Percentiles rank a stretch among this genome's conserved stretches.
Evolutionary conservation across 2,329 filamentous ascomycete species (phyloP).

Genomic region (Fusarium mexicanum): DNA sequence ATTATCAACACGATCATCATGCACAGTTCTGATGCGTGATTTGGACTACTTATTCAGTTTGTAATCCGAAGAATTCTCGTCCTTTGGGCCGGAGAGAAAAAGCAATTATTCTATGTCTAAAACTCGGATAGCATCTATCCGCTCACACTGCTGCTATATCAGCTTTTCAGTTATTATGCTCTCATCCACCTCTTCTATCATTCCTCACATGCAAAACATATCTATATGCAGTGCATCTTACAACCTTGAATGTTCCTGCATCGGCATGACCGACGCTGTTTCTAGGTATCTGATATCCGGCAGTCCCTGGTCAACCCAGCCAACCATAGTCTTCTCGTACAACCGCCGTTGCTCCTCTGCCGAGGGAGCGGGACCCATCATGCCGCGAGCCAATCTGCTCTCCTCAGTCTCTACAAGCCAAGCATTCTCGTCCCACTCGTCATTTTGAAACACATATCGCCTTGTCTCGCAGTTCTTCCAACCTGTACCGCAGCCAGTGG

Average conservation of each 20-base stretch:
- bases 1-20: not conserved
- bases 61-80: not conserved
- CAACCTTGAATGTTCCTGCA: slow-evolving; percentile 1
- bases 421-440: slow-evolving; percentile 21
- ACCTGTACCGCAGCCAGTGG: slow-evolving; percentile 6
- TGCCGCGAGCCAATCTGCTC: slow-evolving; percentile 14
- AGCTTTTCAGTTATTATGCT: too few species aligned
- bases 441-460: slow-evolving; percentile 22
- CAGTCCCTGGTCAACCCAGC: slow-evolving; percentile 24
- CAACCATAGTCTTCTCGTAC: slow-evolving; percentile 28
- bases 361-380: slow-evolving; percentile 8
- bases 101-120: not conserved
- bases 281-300: slow-evolving; percentile 23
- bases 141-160: not conserved
- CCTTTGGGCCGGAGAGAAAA: not conserved
- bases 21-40: not conserved
- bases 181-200: not conserved
- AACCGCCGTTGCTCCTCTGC: slow-evolving; percentile 15
- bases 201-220: not conserved
- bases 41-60: accelerated
- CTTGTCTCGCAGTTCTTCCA: slow-evolving; percentile 34
- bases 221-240: not conserved
- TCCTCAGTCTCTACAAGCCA: slow-evolving; percentile 29
- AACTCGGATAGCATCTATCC: not conserved
- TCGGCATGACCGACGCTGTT: slow-evolving; percentile 10